These are phyloP conservation scores for Cymbidium sinense DNA, from an alignment of 106 monocot genomes.

Conservation along the genomic window DNA sequence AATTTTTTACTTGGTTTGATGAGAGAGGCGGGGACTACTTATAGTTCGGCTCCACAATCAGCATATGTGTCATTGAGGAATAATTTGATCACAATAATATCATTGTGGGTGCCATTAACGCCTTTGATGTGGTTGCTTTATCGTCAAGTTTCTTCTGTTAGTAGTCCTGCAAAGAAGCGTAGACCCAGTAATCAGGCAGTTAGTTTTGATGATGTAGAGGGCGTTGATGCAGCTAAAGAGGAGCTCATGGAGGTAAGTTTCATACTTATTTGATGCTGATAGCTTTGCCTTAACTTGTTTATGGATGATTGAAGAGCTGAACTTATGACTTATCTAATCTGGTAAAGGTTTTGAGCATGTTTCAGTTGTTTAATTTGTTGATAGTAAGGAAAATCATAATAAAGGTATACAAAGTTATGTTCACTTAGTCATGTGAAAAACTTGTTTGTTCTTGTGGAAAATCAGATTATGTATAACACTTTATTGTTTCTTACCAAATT, in stretches of 20 bases:
- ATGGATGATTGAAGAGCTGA: neutral
- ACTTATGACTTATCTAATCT: neutral
- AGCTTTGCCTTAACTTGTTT: slow-evolving; percentile 4
- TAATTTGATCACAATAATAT: slow-evolving; percentile 55
- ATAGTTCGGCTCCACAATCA: slow-evolving; percentile 82
- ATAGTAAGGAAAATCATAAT: neutral
- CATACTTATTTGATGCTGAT: no score
- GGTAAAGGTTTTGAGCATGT: neutral
- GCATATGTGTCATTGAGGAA: slow-evolving; percentile 35
- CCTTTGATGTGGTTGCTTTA: slow-evolving; percentile 91
- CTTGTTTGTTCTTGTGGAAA: no score
- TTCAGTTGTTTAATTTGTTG: neutral
- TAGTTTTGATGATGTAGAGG: slow-evolving; percentile 83
- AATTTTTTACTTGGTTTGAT: slow-evolving; percentile 71
- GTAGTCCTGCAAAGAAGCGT: slow-evolving; percentile 59
- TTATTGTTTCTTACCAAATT: no score
- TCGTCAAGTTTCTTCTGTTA: slow-evolving; percentile 62
- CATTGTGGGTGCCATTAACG: slow-evolving; percentile 74
- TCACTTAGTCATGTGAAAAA: no score
- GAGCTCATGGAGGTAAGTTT: slow-evolving; percentile 84
- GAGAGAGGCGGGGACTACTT: slow-evolving; percentile 66
- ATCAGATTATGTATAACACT: no score
- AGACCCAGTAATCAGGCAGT: slow-evolving; percentile 50
- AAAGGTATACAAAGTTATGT: neutral
- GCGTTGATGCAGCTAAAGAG: slow-evolving; percentile 88